These are phyloP conservation scores for Syzygium grande DNA, from an alignment of 345 rosid genomes.

Conservation along the genomic window DNA sequence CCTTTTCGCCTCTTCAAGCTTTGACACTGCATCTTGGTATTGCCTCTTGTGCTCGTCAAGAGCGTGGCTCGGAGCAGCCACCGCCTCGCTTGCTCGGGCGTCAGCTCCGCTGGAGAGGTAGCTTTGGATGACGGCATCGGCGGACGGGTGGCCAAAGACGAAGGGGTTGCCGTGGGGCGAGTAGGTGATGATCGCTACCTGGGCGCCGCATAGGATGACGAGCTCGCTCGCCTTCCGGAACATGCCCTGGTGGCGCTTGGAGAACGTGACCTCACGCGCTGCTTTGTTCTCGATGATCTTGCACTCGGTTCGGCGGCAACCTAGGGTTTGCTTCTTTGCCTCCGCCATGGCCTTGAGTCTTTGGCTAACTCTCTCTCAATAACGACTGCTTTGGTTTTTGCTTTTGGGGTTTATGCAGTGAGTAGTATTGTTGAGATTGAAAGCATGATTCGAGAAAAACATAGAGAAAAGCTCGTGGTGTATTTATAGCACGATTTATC, in stretches of 20 bases:
- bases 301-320: not conserved
- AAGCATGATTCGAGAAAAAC: not conserved
- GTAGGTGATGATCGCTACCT: not conserved
- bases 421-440: not conserved
- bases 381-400: not conserved
- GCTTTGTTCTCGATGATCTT: not conserved
- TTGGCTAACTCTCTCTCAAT: not conserved
- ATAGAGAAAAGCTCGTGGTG: not conserved
- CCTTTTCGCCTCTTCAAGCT: not conserved
- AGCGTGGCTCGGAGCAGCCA: not conserved
- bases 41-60: not conserved
- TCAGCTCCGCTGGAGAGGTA: not conserved
- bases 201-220: not conserved
- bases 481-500: not conserved
- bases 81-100: not conserved
- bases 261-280: not conserved
- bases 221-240: not conserved
- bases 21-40: not conserved
- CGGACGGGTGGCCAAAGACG: not conserved
- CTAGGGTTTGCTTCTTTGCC: not conserved
- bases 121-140: not conserved
- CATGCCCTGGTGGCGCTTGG: not conserved
- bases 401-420: not conserved
- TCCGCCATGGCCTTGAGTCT: not conserved
- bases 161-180: not conserved